Percentiles rank a stretch among this genome's conserved stretches.
phyloP scores from a whole-genome alignment of 176 grass and related monocot species.

The Oryza coarctata region DNA sequence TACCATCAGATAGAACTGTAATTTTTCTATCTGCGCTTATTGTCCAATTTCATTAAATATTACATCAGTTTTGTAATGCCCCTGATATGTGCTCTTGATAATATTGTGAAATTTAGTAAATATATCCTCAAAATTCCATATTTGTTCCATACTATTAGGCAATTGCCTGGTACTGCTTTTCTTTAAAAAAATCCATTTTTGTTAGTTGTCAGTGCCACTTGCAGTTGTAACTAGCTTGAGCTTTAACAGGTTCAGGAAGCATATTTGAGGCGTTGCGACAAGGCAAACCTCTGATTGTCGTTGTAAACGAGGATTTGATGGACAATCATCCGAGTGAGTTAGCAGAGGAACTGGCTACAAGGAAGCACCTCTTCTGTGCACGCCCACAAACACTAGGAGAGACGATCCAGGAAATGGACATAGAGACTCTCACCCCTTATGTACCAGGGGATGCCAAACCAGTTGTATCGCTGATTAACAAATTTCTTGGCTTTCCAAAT shows the following conservation, averaged over 20 bases:
- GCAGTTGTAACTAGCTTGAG: background rate
- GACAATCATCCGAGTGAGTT: conserved; percentile 63
- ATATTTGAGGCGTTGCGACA: conserved; percentile 55
- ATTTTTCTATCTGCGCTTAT: background rate
- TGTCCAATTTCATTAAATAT: too few species aligned
- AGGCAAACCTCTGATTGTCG: conserved; percentile 50
- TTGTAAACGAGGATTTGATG: conserved; percentile 62
- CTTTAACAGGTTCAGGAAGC: conserved; percentile 54
- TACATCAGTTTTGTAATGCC: too few species aligned
- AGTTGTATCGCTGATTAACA: conserved; percentile 37
- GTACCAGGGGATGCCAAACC: conserved; percentile 38
- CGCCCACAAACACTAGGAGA: conserved; percentile 27
- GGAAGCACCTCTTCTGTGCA: conserved; percentile 52
- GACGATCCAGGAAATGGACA: conserved; percentile 40
- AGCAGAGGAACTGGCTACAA: conserved; percentile 54
- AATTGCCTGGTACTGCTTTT: too few species aligned
- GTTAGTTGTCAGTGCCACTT: background rate
- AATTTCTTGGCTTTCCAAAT: conserved; percentile 41
- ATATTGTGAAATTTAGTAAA: background rate
- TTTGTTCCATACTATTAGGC: too few species aligned
- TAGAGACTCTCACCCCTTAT: conserved; percentile 39
- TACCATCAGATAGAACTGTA: too few species aligned
- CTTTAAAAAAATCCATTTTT: too few species aligned
- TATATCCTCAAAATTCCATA: background rate
- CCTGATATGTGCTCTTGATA: background rate